Percentiles rank a stretch among this genome's conserved stretches.
Evolutionary conservation across 495 filamentous ascomycete genomes (phyloP).

Genomic region (Neurospora pannonica): DNA sequence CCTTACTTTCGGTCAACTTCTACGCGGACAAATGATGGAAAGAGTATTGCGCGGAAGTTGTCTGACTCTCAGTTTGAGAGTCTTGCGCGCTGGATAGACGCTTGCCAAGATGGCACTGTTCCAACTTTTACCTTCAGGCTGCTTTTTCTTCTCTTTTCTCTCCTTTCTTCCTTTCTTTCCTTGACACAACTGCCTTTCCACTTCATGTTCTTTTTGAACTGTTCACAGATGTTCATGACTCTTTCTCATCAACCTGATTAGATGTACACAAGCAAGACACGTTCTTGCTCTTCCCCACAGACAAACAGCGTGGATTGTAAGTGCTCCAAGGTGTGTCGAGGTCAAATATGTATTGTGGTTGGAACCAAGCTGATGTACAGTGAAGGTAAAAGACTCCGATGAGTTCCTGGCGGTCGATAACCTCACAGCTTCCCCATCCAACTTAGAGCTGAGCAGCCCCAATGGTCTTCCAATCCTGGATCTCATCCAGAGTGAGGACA

Average conservation of each 20-base stretch:
- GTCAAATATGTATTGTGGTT: neutral
- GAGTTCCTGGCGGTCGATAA: neutral
- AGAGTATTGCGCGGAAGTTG: neutral
- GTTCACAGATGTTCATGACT: neutral
- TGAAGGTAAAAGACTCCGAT: neutral
- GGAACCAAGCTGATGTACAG: neutral
- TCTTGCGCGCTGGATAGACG: neutral
- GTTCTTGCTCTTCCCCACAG: neutral
- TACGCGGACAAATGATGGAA: neutral
- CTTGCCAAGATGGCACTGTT: too few species aligned
- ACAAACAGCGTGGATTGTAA: neutral
- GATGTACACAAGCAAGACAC: neutral
- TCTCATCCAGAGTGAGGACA: constrained; percentile 33
- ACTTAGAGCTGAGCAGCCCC: neutral
- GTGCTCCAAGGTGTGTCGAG: neutral
- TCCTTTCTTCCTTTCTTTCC: neutral
- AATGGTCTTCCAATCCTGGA: constrained; percentile 23
- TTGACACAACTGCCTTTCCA: neutral
- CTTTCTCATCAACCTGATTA: neutral
- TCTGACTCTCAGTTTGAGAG: neutral
- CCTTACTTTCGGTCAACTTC: neutral
- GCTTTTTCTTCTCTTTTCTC: too few species aligned
- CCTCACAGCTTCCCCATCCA: neutral
- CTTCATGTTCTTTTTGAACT: neutral
- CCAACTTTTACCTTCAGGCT: neutral